These are phyloP conservation scores for Miamiensis avidus DNA, from an alignment of 169 alveolate species.

Conservation along the genomic window DNA sequence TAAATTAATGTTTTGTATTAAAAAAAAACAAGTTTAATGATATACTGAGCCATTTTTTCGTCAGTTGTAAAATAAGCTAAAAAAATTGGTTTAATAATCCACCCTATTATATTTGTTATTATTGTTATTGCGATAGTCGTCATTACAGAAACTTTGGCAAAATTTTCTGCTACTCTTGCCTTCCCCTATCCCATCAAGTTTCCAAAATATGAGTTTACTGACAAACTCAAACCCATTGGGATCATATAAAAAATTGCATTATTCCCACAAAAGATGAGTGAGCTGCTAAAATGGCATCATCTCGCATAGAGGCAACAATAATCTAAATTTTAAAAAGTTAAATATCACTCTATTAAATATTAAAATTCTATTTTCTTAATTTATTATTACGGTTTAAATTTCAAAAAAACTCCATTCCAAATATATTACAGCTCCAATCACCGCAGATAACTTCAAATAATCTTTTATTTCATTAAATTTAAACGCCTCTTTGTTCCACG, in stretches of 20 bases:
- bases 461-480: not conserved
- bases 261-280: slow-evolving; percentile 7
- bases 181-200: slow-evolving; percentile 14
- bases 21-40: too few species aligned
- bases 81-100: not conserved
- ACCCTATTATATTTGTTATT: not conserved
- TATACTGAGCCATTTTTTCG: not conserved
- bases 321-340: too few species aligned
- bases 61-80: not conserved
- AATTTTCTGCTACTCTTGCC: not conserved
- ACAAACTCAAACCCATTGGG: slow-evolving; percentile 6
- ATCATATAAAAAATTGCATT: slow-evolving; percentile 8
- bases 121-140: too few species aligned
- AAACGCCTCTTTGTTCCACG: not conserved
- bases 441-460: not conserved
- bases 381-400: not conserved
- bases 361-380: too few species aligned
- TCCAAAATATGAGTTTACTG: slow-evolving; percentile 9
- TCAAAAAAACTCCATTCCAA: not conserved
- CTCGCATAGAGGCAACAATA: not conserved
- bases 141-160: not conserved
- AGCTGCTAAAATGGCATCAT: slow-evolving; percentile 3
- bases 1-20: too few species aligned
- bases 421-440: not conserved
- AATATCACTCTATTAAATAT: too few species aligned